Percentiles rank a stretch among this genome's conserved stretches.
Conservation (phyloP, 2,329 filamentous ascomycete genomes). For the Xylaria hypoxylon region DNA sequence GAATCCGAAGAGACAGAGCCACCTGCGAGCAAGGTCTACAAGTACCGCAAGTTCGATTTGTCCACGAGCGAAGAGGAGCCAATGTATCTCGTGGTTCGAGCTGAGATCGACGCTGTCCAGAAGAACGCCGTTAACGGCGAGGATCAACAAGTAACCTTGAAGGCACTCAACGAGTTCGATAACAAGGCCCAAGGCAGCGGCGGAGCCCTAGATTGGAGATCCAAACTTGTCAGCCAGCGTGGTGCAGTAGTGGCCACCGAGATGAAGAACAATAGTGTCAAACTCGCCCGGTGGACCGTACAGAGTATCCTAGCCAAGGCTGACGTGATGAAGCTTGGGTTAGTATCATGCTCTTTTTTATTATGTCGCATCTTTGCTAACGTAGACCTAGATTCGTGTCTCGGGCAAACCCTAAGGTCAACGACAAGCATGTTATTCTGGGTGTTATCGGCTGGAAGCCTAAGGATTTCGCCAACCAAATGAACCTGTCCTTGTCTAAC, state of each 20-base stretch:
- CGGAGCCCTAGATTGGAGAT: constrained; percentile 95
- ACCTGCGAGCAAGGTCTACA: constrained; percentile 96
- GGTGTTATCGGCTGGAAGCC: constrained; percentile 98
- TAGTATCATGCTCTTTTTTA: constrained; percentile 53
- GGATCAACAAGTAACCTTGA: constrained; percentile 90
- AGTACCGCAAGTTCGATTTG: constrained; percentile 96
- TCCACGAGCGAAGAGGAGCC: constrained; percentile 95
- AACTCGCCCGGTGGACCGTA: constrained; percentile 96
- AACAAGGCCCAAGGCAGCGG: constrained; percentile 96
- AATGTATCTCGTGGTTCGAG: constrained; percentile 90
- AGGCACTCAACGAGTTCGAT: constrained; percentile 99
- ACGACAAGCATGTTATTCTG: constrained; percentile 93
- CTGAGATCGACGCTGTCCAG: constrained; percentile 93
- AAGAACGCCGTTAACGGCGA: constrained; percentile 94
- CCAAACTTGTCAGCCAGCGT: constrained; percentile 92
- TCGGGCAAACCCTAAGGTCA: constrained; percentile 88
- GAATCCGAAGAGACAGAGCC: constrained; percentile 91
- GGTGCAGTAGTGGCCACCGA: constrained; percentile 98
- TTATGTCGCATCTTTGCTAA: constrained; percentile 31
- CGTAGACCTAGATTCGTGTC: constrained; percentile 81
- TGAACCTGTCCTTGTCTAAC: constrained; percentile 97
- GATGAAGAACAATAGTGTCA: constrained; percentile 99
- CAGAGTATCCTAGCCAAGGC: constrained; percentile 97
- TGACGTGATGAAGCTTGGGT: constrained; percentile 99
- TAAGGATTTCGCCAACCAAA: constrained; percentile 94